A percentile compares a stretch with the other conserved stretches of the same genome.
Evolutionary conservation across 1,139 yeast species (phyloP).

Genomic region (Saccharomyces hybrid): DNA sequence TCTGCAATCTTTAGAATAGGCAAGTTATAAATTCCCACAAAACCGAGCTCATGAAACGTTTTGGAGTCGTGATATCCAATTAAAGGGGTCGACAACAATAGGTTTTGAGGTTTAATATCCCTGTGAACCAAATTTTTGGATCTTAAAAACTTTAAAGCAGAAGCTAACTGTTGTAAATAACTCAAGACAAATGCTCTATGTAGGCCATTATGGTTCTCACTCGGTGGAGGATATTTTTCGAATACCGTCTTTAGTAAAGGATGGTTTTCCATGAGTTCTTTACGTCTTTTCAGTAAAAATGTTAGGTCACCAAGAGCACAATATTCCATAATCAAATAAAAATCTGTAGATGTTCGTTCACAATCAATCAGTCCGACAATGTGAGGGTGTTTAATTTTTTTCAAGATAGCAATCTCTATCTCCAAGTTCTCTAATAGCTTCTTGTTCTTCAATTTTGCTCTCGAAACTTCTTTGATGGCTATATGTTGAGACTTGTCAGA

Average conservation of each 20-base stretch:
- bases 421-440: slow-evolving; percentile 84
- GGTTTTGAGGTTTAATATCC: slow-evolving; percentile 90
- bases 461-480: slow-evolving; percentile 81
- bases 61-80: slow-evolving; percentile 44
- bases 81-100: slow-evolving; percentile 72
- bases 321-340: slow-evolving; percentile 93
- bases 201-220: slow-evolving; percentile 63
- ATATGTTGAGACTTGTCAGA: slow-evolving; percentile 28
- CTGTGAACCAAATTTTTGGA: slow-evolving; percentile 81
- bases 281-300: slow-evolving; percentile 70
- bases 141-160: slow-evolving; percentile 76
- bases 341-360: slow-evolving; percentile 67
- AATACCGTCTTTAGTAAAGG: slow-evolving; percentile 73
- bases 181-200: slow-evolving; percentile 73
- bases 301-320: slow-evolving; percentile 92
- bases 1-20: slow-evolving; percentile 92
- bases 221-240: slow-evolving; percentile 75
- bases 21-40: slow-evolving; percentile 75
- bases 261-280: slow-evolving; percentile 63
- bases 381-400: slow-evolving; percentile 85
- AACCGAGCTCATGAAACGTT: slow-evolving; percentile 49
- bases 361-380: slow-evolving; percentile 81
- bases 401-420: slow-evolving; percentile 79
- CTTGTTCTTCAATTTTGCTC: slow-evolving; percentile 75
- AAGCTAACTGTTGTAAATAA: slow-evolving; percentile 76